Evolutionary conservation across 2,329 filamentous ascomycete genomes (phyloP).

Genomic region (Fonsecaea erecta): DNA sequence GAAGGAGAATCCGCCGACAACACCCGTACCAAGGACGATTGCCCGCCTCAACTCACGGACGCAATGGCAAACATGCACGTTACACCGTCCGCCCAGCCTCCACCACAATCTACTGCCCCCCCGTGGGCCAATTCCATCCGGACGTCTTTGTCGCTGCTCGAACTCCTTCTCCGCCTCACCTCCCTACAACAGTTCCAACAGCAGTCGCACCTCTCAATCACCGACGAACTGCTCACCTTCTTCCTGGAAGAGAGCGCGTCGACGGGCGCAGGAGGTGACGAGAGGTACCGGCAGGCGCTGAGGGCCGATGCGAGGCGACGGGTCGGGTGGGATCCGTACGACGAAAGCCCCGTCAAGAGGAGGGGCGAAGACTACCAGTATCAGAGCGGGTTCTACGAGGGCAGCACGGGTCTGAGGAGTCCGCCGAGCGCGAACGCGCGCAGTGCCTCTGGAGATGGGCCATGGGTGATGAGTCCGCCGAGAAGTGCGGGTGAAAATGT

Average conservation of each 20-base stretch:
- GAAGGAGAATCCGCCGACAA: constrained; percentile 26
- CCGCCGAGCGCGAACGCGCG: background rate
- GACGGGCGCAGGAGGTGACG: constrained; percentile 67
- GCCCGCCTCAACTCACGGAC: constrained; percentile 9
- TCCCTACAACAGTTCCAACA: constrained; percentile 93
- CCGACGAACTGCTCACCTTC: constrained; percentile 85
- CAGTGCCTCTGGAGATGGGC: background rate
- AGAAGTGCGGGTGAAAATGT: background rate
- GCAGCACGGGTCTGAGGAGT: background rate
- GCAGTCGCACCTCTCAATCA: constrained; percentile 83
- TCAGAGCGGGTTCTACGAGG: constrained; percentile 33
- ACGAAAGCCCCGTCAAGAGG: constrained; percentile 70
- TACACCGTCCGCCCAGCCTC: constrained; percentile 35
- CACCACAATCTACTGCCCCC: constrained; percentile 54
- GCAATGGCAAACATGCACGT: constrained; percentile 47
- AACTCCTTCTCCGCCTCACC: constrained; percentile 83
- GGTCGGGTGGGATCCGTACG: constrained; percentile 73
- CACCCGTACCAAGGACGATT: constrained; percentile 15
- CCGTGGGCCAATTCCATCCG: constrained; percentile 57
- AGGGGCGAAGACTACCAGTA: constrained; percentile 69
- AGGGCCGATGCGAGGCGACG: constrained; percentile 64
- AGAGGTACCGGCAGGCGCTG: constrained; percentile 63
- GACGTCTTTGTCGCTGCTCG: constrained; percentile 77
- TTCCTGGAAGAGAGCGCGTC: constrained; percentile 75
- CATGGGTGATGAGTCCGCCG: constrained; percentile 4